These are phyloP conservation scores for Cantharellus anzutake DNA, from an alignment of 768 basidiomycete genomes.

Conservation along the genomic window DNA sequence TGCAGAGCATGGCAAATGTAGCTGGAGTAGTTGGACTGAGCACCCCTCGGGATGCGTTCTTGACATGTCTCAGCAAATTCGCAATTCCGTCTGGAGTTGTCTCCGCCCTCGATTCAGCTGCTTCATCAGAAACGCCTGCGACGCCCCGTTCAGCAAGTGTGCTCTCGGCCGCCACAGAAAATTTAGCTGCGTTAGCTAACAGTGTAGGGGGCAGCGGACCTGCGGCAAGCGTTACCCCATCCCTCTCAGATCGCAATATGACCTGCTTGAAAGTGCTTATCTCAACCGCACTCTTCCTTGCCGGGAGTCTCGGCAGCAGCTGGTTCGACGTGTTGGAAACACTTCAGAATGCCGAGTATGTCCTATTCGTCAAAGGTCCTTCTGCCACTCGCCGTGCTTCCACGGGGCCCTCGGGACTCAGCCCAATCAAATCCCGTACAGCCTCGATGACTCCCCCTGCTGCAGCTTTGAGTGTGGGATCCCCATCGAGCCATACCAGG, in stretches of 20 bases:
- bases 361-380: slow-evolving; percentile 44
- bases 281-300: slow-evolving; percentile 57
- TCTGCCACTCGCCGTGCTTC: slow-evolving; percentile 5
- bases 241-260: slow-evolving; percentile 75
- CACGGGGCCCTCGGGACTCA: not conserved
- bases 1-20: slow-evolving; percentile 71
- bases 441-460: slow-evolving; percentile 3
- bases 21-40: slow-evolving; percentile 73
- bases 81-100: slow-evolving; percentile 85
- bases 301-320: slow-evolving; percentile 69
- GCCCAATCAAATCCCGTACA: not conserved
- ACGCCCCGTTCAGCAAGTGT: slow-evolving; percentile 36
- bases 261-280: slow-evolving; percentile 77
- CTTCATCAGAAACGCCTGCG: slow-evolving; percentile 21
- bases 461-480: slow-evolving; percentile 4
- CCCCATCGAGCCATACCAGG: slow-evolving; percentile 12
- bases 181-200: slow-evolving; percentile 24
- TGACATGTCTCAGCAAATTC: slow-evolving; percentile 74
- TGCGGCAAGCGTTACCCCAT: slow-evolving; percentile 35
- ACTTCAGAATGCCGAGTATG: slow-evolving; percentile 88
- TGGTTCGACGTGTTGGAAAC: slow-evolving; percentile 88
- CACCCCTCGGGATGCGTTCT: slow-evolving; percentile 86
- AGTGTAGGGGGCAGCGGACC: slow-evolving; percentile 8
- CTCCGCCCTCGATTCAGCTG: slow-evolving; percentile 49
- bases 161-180: slow-evolving; percentile 40